phyloP scores from a whole-genome alignment of 2,329 filamentous ascomycete species.

The Albophoma yamanashiensis region DNA sequence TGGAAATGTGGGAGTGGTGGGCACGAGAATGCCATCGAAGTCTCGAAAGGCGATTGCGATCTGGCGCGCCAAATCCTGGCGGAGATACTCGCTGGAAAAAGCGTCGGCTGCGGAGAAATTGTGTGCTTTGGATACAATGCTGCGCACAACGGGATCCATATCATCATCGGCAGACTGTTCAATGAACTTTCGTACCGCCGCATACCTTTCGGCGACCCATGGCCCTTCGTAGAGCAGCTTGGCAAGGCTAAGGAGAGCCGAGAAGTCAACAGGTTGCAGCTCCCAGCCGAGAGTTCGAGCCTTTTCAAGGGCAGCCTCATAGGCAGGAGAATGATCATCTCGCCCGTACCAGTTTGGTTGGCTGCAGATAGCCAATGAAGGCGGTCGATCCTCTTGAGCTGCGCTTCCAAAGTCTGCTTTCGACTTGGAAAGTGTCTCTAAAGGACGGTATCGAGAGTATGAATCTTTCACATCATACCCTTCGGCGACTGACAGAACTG shows the following conservation, averaged over 20 bases:
- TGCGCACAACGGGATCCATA: constrained; percentile 24
- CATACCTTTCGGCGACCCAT: constrained; percentile 46
- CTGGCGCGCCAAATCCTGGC: constrained; percentile 26
- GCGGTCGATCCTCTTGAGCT: constrained; percentile 9
- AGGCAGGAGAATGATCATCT: constrained; percentile 26
- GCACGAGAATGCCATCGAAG: constrained; percentile 42
- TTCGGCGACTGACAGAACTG: constrained; percentile 36
- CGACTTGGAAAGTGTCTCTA: not conserved
- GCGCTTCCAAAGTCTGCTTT: constrained; percentile 18
- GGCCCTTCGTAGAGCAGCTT: constrained; percentile 45
- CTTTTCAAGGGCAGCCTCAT: constrained; percentile 28
- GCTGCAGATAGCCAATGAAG: constrained; percentile 27
- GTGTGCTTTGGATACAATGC: constrained; percentile 25
- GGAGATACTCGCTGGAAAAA: constrained; percentile 27
- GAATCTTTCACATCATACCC: constrained; percentile 36
- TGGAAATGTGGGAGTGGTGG: constrained; percentile 42
- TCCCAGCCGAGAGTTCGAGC: constrained; percentile 28
- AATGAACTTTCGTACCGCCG: constrained; percentile 37
- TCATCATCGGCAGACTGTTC: constrained; percentile 13
- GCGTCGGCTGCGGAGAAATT: constrained; percentile 33
- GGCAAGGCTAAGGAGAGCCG: constrained; percentile 38
- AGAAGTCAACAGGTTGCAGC: constrained; percentile 33
- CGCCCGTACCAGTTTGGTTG: constrained; percentile 25
- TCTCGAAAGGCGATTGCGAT: constrained; percentile 26
- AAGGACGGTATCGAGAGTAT: constrained; percentile 33